Base-by-base conservation (phyloP, 2,329 filamentous ascomycete species). In the Colletotrichum sp. region DNA sequence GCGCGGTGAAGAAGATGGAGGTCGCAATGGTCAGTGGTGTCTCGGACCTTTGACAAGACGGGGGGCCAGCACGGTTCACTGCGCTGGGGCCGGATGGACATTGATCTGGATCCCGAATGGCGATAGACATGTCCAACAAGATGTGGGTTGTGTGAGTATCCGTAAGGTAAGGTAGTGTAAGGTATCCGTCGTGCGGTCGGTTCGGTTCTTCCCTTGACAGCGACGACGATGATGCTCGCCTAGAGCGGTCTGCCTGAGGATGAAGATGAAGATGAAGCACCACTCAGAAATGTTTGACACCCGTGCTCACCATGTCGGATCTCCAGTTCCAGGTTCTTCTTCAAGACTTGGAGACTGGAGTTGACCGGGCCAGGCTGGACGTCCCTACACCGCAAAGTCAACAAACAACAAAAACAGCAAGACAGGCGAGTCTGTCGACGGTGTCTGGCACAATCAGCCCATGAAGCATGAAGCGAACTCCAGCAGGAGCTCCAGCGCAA, bases 401-500 rank as follows among this genome's bases (percentile, higher is more conserved):
- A 36, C 57, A 30, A 48, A 28, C 6, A 39, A 69, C 26, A 12
- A 24, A 69, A 52, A 48, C 36, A 57, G 48, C 9, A 28, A 36
- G 36, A 55, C 21, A n/a, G 39, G 26, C 26, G 28, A 48, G 34
- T 26, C 7, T 26, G 28, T 67, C 43, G 18, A 3, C 21, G 55
- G 59, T 32, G 24, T 34, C 30, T 59, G 21, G 16, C 55, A n/a
- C 65, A 34, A 72, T 68, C 70, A 68, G 73, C 57, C 73, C 73
- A 75, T 64, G 39, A 64, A 43, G 73, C 64, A 75, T 73, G 64
- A 67, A 68, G 55, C 65, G 64, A 48, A 52, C 71, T 73, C 71
- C 71, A 73, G 64, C 21, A 52, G 30, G 8, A 30, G 43, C 70
- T 48, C 70, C 73, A 67, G 64, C 32, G 74, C 71, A 76, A 76